Base-by-base conservation (phyloP, 148 eudicot species). In the Talinum fruticosum region DNA sequence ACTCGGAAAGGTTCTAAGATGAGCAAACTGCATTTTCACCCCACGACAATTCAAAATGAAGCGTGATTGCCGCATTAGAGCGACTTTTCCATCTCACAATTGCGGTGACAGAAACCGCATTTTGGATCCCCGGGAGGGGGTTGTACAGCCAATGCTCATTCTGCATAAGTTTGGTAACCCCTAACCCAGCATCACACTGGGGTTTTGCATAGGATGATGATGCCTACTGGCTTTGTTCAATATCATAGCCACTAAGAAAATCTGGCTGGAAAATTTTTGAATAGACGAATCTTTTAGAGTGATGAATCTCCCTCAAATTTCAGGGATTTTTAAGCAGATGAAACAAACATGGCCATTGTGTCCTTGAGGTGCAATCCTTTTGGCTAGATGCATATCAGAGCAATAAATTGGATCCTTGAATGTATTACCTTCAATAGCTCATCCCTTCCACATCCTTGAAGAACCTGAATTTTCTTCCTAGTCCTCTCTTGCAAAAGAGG, bases 401-500 rank as follows among this genome's bases (percentile, higher is more conserved):
- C 16, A 28, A 28, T 28, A 12, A 62, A 24, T 24, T 26, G 14
- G 16, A 62, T 62, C 66, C 14, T 28, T 10, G 10, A n/a, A 26
- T 51, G 37, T 32, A 24, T 74, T 87, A 88, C 97, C 94, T 90
- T 87, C 75, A 92, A 77, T 57, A 92, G 75, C 16, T 92, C 94
- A 53, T 92, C 94, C 78, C 77, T 88, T 73, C 97, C 97, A 69
- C 84, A 80, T 32, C 97, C 94, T 38, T 90, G 73, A 76, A 92
- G 86, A 74, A 92, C 94, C 86, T 90, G 94, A 77, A 92, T 80
- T 75, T 89, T 90, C 80, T 88, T 92, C 82, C 92, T 84, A 23
- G 97, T 92, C 85, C 97, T 89, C 83, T 92, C 94, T 76, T 89
- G 97, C 80, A 92, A 77, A 80, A 92, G 94, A 54, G 97, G 97